Conservation (phyloP, 768 basidiomycete species). For the Lactifluus piperatus region DNA sequence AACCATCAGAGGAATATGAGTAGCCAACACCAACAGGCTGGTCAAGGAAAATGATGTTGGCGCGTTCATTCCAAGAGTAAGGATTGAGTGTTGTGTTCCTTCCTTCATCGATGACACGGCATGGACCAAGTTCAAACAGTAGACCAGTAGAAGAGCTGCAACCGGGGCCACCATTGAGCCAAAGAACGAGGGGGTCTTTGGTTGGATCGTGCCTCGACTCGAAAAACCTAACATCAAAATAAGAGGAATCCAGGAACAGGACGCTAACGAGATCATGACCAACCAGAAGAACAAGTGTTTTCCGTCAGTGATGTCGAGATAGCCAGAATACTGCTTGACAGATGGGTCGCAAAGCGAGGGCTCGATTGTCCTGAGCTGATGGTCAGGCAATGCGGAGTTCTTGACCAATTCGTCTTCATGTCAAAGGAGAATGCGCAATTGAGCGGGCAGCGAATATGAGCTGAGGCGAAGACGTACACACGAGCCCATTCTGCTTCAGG, state of each 20-base stretch:
- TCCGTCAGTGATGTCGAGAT: conserved; percentile 46
- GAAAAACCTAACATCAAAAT: conserved; percentile 60
- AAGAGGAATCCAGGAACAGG: not conserved
- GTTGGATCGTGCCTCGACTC: conserved; percentile 69
- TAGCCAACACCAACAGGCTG: conserved; percentile 87
- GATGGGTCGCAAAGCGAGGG: conserved; percentile 42
- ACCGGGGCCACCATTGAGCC: conserved; percentile 73
- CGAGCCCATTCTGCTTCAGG: conserved; percentile 59
- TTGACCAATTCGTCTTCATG: conserved; percentile 33
- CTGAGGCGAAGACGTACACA: conserved; percentile 41
- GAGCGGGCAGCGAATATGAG: not conserved
- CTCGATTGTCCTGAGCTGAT: conserved; percentile 33
- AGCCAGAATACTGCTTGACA: conserved; percentile 47
- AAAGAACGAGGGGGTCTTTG: conserved; percentile 76
- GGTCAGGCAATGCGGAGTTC: conserved; percentile 30
- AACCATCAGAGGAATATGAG: conserved; percentile 73
- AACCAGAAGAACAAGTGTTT: conserved; percentile 57
- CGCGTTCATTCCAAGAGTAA: conserved; percentile 76
- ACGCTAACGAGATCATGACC: not conserved
- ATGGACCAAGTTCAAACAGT: conserved; percentile 20
- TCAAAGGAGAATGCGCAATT: not conserved
- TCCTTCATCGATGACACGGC: conserved; percentile 27
- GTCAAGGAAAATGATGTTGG: conserved; percentile 70
- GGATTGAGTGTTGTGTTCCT: conserved; percentile 64
- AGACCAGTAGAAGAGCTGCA: conserved; percentile 26